Evolutionary conservation across 805 yeast genomes (phyloP), one percentile per base, ranked within the genome.

Genomic region (Lachancea kluyveri): DNA sequence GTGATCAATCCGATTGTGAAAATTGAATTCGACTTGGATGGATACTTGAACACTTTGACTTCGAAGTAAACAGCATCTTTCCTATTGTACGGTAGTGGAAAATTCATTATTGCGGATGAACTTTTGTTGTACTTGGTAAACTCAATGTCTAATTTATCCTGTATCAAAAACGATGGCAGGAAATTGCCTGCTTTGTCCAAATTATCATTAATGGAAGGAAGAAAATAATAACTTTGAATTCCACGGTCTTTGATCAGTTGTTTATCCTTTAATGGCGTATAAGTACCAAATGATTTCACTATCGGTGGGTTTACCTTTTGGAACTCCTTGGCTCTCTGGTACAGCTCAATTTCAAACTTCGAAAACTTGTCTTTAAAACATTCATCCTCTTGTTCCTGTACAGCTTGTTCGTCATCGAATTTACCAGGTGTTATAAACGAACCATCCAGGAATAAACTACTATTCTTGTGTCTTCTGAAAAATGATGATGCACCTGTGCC

Each of bases 21-120:
- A 21, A 70, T 69, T 1, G 77, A 67, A 34, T 69, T 71, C 3
- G 64, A 43, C 12, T 37, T 31, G 14, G 35, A 28, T 8, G 38
- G 36, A 26, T 62, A 57, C 12, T 62, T 67, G 43, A 60, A 68
- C 1, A 74, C 45, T 43, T 74, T 74, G 7, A 67, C 68, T 53
- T 82, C 94, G 50, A 79, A 82, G 50, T 82, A 82, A 6, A 79
- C 72, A 0, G 74, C 70, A 30, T 74, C 79, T 52, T 83, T 87
- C 40, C 70, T 75, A 50, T 57, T 58, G 25, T 41, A 45, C 1
- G 63, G 63, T 13, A 58, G 36, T 7, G 67, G 68, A 34, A 52
- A 55, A 39, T 62, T 62, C 43, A 63, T 39, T 9, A 52, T 40
- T 1, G 60, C 46, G 3, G 60, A 52, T 1, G 62, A 50, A 31